Base-by-base conservation (phyloP, 257 asterid species). In the Perilla frutescens region DNA sequence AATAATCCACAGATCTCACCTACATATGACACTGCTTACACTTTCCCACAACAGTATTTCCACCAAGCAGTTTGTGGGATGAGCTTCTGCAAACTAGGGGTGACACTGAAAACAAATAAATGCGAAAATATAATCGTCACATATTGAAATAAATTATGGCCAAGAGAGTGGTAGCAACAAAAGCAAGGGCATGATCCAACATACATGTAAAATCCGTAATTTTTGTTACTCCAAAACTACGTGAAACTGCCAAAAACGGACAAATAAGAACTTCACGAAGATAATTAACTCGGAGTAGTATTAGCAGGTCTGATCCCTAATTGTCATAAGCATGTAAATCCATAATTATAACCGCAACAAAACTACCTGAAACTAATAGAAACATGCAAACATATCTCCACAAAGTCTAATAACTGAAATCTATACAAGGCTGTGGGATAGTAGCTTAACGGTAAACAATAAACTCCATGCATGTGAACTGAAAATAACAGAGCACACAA, bases 51-150 rank as follows among this genome's bases (percentile, higher is more conserved):
- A 31, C 7, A 62, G 68, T 40, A 39, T 37, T 61, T 37, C 14
- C 49, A 32, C 14, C 44, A 58, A 57, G 8, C 26, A 6, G 66
- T 12, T 36, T 34, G 44, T 36, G 66, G 44, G 26, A 60, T 67
- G 61, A 14, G 10, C 8, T 32, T 43, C 48, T 50, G 54, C 63
- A 50, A 49, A 11, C 70, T 45, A 48, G 68, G 45, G 51, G 53
- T 9, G 9, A 15, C 53, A 72, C 12, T 15, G 51, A 62, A 61
- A 61, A 61, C 48, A 37, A 61, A 13, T 7, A 13, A 12, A 11
- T 47, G 45, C 57, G 45, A 12, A 47, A 63, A 20, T 20, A 43
- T 45, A 44, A 12, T 5, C 29, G 44, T 10, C 31, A 29, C 45
- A 13, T 49, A 32, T 44, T 31, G 26, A 20, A 20, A 20, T 20